A percentile compares a stretch with the other conserved stretches of the same genome.
Evolutionary conservation across 805 yeast genomes (phyloP).

Genomic region (Ogataea kodamae): DNA sequence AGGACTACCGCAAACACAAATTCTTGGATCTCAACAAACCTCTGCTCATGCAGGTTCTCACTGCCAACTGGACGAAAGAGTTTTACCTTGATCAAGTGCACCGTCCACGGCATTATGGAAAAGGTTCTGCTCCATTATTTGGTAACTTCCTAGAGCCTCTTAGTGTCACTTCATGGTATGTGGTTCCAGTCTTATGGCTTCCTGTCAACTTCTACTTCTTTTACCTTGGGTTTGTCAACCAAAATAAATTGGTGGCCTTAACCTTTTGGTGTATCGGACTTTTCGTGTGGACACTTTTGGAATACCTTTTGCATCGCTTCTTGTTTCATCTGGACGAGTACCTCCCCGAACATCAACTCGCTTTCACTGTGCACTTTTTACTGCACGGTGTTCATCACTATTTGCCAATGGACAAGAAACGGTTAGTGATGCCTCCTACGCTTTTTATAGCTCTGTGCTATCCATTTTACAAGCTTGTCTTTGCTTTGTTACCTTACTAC

Average conservation of each 20-base stretch:
- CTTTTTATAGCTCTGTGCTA: constrained; percentile 65
- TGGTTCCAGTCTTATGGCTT: constrained; percentile 83
- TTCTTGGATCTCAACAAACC: constrained; percentile 86
- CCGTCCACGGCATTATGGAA: constrained; percentile 96
- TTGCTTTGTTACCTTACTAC: constrained; percentile 70
- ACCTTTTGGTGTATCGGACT: constrained; percentile 75
- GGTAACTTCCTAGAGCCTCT: constrained; percentile 94
- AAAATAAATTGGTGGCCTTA: constrained; percentile 44
- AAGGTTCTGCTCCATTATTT: constrained; percentile 93
- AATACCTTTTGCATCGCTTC: constrained; percentile 84
- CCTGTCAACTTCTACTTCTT: constrained; percentile 71
- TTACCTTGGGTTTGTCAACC: constrained; percentile 51
- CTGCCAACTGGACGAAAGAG: constrained; percentile 74
- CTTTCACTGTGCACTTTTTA: constrained; percentile 80
- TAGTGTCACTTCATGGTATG: constrained; percentile 91
- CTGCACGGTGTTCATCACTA: constrained; percentile 97
- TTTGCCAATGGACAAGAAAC: constrained; percentile 90
- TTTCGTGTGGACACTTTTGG: constrained; percentile 89
- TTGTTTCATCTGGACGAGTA: constrained; percentile 87
- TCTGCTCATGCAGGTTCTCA: constrained; percentile 72
- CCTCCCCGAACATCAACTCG: constrained; percentile 75
- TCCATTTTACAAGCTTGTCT: constrained; percentile 81
- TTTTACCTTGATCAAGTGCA: constrained; percentile 95
- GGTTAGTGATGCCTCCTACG: constrained; percentile 97
- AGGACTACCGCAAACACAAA: constrained; percentile 72